phyloP scores from a whole-genome alignment of 2,329 filamentous ascomycete species.

The Eutypa lata region DNA sequence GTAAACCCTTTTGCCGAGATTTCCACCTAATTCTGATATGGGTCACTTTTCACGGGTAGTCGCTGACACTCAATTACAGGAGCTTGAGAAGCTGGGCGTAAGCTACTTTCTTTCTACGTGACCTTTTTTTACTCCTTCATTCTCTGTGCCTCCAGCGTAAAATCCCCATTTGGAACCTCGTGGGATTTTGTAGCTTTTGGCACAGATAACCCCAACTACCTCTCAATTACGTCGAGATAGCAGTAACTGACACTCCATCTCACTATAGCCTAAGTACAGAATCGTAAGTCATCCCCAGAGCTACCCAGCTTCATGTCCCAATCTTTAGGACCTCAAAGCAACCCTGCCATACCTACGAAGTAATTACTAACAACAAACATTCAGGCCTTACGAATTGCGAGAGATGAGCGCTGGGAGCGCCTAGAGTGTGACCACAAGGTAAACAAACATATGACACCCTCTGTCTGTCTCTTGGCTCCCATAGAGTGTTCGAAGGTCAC shows the following conservation, averaged over 20 bases:
- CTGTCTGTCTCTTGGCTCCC: no score
- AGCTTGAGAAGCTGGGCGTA: neutral
- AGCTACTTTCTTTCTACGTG: neutral
- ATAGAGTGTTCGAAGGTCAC: no score
- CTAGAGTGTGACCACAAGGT: conserved; percentile 87
- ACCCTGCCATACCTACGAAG: neutral
- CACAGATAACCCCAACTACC: neutral
- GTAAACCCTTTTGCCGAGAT: neutral
- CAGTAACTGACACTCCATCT: conserved; percentile 57
- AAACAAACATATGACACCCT: neutral
- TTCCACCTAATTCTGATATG: neutral
- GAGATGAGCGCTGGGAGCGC: conserved; percentile 85
- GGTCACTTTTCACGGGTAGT: neutral
- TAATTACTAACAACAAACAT: neutral
- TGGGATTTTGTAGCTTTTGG: no score
- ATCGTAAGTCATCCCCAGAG: neutral
- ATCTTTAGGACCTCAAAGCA: no score
- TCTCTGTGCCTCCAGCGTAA: neutral
- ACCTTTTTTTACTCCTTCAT: neutral
- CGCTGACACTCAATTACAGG: no score
- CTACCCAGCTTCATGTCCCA: conserved; percentile 47
- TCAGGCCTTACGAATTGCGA: conserved; percentile 71
- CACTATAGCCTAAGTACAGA: neutral
- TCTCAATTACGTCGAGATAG: conserved; percentile 74
- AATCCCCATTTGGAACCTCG: no score